Evolutionary conservation across 495 filamentous ascomycete genomes (phyloP).

Genomic region (Apiosordaria backusii): DNA sequence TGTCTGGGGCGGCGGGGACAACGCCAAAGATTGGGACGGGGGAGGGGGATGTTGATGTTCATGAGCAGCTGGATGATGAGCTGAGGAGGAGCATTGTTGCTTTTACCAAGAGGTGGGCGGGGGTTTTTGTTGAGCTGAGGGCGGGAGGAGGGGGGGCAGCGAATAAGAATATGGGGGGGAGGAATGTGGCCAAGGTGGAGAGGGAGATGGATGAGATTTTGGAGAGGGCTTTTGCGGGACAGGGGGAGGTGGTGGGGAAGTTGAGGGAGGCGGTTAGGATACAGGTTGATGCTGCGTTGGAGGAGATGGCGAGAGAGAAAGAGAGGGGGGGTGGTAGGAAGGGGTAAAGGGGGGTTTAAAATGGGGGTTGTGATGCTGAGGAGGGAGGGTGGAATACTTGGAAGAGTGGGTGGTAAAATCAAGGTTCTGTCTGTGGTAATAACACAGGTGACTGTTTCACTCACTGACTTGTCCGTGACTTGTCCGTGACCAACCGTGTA

Average conservation of each 20-base stretch:
- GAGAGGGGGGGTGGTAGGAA: not conserved
- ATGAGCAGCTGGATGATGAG: slow-evolving; percentile 75
- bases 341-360: not conserved
- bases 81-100: slow-evolving; percentile 75
- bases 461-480: not conserved
- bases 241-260: slow-evolving; percentile 48
- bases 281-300: slow-evolving; percentile 37
- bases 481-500: not conserved
- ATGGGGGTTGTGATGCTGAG: not conserved
- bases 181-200: slow-evolving; percentile 40
- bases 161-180: slow-evolving; percentile 32
- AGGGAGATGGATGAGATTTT: slow-evolving; percentile 47
- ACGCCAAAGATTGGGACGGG: not conserved
- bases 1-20: slow-evolving; percentile 15
- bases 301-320: slow-evolving; percentile 20
- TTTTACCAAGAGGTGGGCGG: slow-evolving; percentile 64
- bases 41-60: slow-evolving; percentile 46
- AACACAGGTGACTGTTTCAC: no score
- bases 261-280: slow-evolving; percentile 49
- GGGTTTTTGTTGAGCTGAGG: slow-evolving; percentile 37
- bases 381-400: not conserved
- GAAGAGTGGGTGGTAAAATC: not conserved
- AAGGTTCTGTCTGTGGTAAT: not conserved
- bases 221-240: slow-evolving; percentile 42
- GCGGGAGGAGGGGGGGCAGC: slow-evolving; percentile 3